Percentiles rank a stretch among this genome's conserved stretches.
These are phyloP conservation scores for Phytophthora meadii DNA, from an alignment of 352 stramenopile species.

Conservation along the genomic window DNA sequence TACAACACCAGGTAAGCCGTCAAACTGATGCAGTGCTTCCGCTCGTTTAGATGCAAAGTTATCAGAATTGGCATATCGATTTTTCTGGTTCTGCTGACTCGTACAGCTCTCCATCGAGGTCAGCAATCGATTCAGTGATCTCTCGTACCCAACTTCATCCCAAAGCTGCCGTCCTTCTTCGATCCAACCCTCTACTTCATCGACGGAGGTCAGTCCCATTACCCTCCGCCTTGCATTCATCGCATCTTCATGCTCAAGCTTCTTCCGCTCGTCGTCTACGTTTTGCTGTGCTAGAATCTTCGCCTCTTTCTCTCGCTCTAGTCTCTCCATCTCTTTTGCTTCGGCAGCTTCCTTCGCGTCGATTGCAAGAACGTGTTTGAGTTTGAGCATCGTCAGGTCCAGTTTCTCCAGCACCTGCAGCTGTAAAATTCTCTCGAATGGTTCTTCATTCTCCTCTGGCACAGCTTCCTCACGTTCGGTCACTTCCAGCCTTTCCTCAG, in stretches of 20 bases:
- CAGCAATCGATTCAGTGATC: constrained; percentile 19
- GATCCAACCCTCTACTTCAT: constrained; percentile 52
- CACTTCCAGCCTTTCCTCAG: not conserved
- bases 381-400: constrained; percentile 67
- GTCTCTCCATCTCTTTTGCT: constrained; percentile 21
- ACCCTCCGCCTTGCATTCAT: constrained; percentile 48
- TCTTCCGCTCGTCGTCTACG: constrained; percentile 29
- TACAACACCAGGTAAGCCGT: constrained; percentile 10
- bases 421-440: constrained; percentile 51
- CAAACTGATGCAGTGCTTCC: constrained; percentile 17
- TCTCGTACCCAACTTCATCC: constrained; percentile 1
- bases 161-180: constrained; percentile 34
- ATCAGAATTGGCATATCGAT: not conserved
- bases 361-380: constrained; percentile 62
- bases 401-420: constrained; percentile 61
- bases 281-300: constrained; percentile 26
- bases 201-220: constrained; percentile 57
- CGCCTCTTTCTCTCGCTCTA: constrained; percentile 21
- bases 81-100: not conserved
- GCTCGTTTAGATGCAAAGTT: not conserved
- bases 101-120: constrained; percentile 18
- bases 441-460: constrained; percentile 2
- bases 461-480: not conserved
- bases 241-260: constrained; percentile 43
- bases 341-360: constrained; percentile 59